Base-by-base conservation (phyloP, 2,329 filamentous ascomycete species). In the Epichloe scottii region DNA sequence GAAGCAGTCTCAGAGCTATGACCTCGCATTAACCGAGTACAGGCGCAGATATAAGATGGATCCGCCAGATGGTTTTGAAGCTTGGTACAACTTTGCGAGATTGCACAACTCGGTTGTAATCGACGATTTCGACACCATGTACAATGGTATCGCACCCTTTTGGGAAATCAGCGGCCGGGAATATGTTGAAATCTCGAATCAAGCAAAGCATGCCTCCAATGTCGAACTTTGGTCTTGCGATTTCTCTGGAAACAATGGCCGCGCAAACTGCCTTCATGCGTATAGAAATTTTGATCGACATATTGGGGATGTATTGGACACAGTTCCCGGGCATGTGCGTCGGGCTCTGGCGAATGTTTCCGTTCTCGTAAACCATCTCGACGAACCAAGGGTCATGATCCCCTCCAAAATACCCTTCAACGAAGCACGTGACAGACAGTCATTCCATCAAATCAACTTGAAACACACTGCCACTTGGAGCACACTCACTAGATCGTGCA, bases 101-200 rank as follows among this genome's bases (percentile, higher is more conserved):
- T 55, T 56, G 0, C 59, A 71, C 1, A 35, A 68, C 2, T 75
- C 73, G 0, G 63, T 63, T 0, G 65, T 77, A n/a, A 74, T 77
- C 34, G 74, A 77, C 52, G 69, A 77, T 3, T 77, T 73, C 34
- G 71, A 77, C 41, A 63, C 58, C 0, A 72, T 78, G 3, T 59
- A 67, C 40, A 51, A 70, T 0, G 53, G 60, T 0, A 55, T 78
- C 1, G 58, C 60, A 0, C 74, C 72, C 0, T 72, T 76, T 41
- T 63, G 66, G 51, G 62, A 54, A 4, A 33, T 73, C 0, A 68
- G 64, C 33, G 72, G 69, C 0, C 53, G 56, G 0, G 62, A 70
- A 10, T 49, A 71, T 2, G 15, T 41, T 0, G 42, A 61, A 2
- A 52, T 58, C 0, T 68, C 72, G 56, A 43, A 47, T 4, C 42